Percentiles rank a stretch among this genome's conserved stretches.
Conservation (phyloP, 306 rosid species). For the Astragalus membranaceus region DNA sequence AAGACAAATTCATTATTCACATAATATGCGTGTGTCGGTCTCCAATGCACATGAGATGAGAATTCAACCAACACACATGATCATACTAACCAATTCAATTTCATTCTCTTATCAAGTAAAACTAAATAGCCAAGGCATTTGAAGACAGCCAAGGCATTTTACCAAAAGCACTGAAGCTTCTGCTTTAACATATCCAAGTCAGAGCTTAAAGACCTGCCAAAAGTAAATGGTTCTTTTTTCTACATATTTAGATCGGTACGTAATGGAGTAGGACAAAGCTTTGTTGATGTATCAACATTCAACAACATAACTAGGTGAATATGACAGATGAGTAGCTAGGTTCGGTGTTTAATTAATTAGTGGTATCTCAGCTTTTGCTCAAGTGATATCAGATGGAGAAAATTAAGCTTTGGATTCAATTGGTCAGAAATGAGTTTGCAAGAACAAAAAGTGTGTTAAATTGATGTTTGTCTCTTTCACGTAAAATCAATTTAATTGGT, state of each 20-base stretch:
- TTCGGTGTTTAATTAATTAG: neutral
- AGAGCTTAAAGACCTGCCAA: neutral
- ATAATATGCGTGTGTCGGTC: too few relatives aligned
- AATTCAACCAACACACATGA: too few relatives aligned
- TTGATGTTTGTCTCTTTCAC: too few relatives aligned
- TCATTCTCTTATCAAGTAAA: too few relatives aligned
- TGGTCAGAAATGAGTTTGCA: too few relatives aligned
- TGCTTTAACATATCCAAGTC: slow-evolving; percentile 8
- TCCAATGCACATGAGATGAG: too few relatives aligned
- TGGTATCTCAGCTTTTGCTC: neutral
- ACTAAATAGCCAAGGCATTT: too few relatives aligned
- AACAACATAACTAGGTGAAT: neutral
- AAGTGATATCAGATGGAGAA: neutral
- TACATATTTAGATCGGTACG: neutral
- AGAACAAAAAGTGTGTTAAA: too few relatives aligned
- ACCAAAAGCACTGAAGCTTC: slow-evolving; percentile 9
- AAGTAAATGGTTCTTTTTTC: neutral
- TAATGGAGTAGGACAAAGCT: neutral
- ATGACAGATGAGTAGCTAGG: slow-evolving; percentile 1
- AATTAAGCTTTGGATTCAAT: neutral
- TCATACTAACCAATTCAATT: too few relatives aligned
- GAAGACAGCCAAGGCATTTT: neutral
- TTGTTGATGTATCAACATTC: neutral
- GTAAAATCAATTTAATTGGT: too few relatives aligned
- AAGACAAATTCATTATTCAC: too few relatives aligned